phyloP scores from a whole-genome alignment of 176 grass and related monocot genomes.

The Oryza officinalis region DNA sequence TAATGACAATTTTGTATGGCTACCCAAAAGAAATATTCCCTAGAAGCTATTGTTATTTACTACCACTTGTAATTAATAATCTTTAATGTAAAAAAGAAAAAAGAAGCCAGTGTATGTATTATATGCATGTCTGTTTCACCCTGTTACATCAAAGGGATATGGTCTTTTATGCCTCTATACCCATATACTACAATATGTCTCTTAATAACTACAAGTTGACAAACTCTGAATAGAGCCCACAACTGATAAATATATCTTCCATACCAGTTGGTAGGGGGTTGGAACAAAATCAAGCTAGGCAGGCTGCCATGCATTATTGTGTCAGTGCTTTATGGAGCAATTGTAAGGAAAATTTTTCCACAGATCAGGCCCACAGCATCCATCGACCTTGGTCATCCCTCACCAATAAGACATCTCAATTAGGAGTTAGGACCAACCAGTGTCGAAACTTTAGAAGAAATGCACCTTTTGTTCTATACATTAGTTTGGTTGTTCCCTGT shows the following conservation, averaged over 20 bases:
- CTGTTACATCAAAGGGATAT: slow-evolving; percentile 40
- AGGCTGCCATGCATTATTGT: slow-evolving; percentile 36
- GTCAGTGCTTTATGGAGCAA: slow-evolving; percentile 26
- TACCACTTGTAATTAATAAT: background rate
- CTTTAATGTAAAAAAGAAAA: slow-evolving; percentile 5
- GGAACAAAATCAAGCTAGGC: slow-evolving; percentile 37
- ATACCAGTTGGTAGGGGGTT: slow-evolving; percentile 21
- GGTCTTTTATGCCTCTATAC: slow-evolving; percentile 22
- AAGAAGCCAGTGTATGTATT: background rate
- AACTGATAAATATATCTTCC: slow-evolving; percentile 26
- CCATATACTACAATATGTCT: slow-evolving; percentile 22
- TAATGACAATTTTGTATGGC: slow-evolving; percentile 7
- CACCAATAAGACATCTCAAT: slow-evolving; percentile 1
- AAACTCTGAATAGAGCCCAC: slow-evolving; percentile 30
- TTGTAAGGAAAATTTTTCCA: slow-evolving; percentile 13
- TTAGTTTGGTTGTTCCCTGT: background rate
- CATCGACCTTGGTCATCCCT: slow-evolving; percentile 27
- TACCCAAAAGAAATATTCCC: slow-evolving; percentile 14
- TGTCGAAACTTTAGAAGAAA: slow-evolving; percentile 22
- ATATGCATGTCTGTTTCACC: slow-evolving; percentile 21
- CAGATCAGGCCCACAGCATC: slow-evolving; percentile 34
- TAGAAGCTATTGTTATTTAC: background rate
- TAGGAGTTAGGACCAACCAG: slow-evolving; percentile 14
- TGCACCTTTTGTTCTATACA: slow-evolving; percentile 1
- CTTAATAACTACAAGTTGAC: slow-evolving; percentile 35